Conservation (phyloP, 768 basidiomycete genomes). For the Lentinula edodes region DNA sequence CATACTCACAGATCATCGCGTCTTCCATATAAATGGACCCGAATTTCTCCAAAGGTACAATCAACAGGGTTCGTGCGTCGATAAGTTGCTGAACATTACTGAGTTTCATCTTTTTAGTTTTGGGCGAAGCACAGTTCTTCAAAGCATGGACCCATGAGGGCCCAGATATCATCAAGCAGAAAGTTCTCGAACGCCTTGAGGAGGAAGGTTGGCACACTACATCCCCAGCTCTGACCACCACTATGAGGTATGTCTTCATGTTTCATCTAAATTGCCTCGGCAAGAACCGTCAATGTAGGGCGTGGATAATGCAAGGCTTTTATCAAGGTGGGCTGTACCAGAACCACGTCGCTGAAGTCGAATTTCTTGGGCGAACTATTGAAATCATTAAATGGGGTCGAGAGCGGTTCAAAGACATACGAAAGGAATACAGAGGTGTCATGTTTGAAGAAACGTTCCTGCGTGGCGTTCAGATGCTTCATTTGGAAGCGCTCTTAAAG, state of each 20-base stretch:
- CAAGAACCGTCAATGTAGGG: no score
- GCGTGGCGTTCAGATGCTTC: no score
- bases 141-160: constrained; percentile 4
- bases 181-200: constrained; percentile 10
- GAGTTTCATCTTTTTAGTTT: neutral
- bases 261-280: no score
- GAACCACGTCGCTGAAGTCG: no score
- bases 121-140: neutral
- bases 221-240: constrained; percentile 11
- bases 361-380: no score
- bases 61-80: neutral
- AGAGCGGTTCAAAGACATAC: no score
- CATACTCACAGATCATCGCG: neutral
- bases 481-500: no score
- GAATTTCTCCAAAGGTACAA: neutral
- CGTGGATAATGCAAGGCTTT: no score
- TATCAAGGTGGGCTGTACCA: no score
- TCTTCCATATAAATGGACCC: neutral
- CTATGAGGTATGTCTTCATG: constrained; percentile 12
- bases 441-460: no score
- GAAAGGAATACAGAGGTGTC: no score
- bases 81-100: neutral
- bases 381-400: no score
- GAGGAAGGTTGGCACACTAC: constrained; percentile 10
- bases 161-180: constrained; percentile 9